phyloP scores from a whole-genome alignment of 129 eudicot species.

The Gnaphalium uliginosum region DNA sequence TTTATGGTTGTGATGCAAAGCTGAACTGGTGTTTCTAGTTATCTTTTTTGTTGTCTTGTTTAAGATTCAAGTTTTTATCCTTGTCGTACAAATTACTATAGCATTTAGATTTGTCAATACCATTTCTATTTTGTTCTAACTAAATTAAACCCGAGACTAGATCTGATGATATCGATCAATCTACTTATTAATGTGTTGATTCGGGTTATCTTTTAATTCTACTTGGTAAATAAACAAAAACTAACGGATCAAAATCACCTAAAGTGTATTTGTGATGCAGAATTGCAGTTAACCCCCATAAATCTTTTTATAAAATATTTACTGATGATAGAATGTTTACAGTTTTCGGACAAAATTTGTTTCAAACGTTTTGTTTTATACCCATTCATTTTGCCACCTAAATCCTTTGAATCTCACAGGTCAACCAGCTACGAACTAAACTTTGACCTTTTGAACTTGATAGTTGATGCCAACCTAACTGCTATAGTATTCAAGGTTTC shows the following conservation, averaged over 20 bases:
- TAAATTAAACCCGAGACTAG: no score
- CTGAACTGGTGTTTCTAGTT: conserved; percentile 23
- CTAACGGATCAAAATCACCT: no score
- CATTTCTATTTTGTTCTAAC: no score
- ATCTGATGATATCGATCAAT: no score
- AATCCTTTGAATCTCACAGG: background rate
- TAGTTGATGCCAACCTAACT: background rate
- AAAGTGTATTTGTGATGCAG: background rate
- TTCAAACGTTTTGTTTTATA: no score
- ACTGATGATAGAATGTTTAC: background rate
- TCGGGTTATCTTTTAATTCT: no score
- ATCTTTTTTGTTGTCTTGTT: background rate
- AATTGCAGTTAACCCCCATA: background rate
- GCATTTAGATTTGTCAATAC: no score
- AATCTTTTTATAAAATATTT: background rate
- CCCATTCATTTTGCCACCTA: background rate
- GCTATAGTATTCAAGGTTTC: background rate
- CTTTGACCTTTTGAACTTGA: background rate
- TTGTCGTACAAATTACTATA: no score
- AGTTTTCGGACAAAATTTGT: no score
- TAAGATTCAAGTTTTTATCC: background rate
- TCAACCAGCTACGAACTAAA: background rate
- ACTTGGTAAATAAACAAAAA: no score
- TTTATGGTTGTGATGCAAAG: conserved; percentile 22
- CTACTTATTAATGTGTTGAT: no score